Base-by-base conservation (phyloP, 2,329 filamentous ascomycete species). In the Simplicillium aogashimaense region DNA sequence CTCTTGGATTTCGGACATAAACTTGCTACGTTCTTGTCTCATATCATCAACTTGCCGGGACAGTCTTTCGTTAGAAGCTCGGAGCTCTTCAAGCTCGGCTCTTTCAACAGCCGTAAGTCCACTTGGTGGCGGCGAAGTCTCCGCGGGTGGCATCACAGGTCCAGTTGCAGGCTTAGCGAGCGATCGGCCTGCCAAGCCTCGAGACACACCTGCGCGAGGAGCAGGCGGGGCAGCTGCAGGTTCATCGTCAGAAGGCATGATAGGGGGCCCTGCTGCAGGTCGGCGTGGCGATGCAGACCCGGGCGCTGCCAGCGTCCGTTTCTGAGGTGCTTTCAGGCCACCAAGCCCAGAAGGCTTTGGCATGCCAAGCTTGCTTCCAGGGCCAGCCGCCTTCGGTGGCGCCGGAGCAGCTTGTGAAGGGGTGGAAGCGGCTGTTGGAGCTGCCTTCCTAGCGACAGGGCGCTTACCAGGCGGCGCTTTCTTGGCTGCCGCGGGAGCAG, bases 71-170 rank as follows among this genome's bases (percentile, higher is more conserved):
- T 90, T 89, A 45, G 94, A 81, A 11, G 80, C 69, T 30, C 89
- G 83, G 11, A 97, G 74, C 55, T 95, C 89, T 48, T 94, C 87
- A 2, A 98, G 69, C 58, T 98, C 90, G n/a, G 87, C 86, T 34
- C 86, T 78, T 56, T 98, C 92, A n/a, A 86, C 72, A 8, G 83
- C 74, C 15, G 81, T 76, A 36, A 95, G 69, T 0, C 83, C 83
- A 31, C 76, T 80, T 4, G 72, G 63, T 9, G 74, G 72, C 3
- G 78, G 66, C 1, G 81, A 74, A 2, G 78, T 77, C 29, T 70
- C 64, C 1, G 74, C 67, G 6, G 67, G 64, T 10, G 68, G 61
- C 16, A 70, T 61, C 2, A 72, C 60, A 2, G 74, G 63, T 12
- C 73, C 67, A 7, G 70, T 59, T 13, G 68, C 58, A 31, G 86